Evolutionary conservation across 83 land plant species (phyloP).

Genomic region (Picea abies): DNA sequence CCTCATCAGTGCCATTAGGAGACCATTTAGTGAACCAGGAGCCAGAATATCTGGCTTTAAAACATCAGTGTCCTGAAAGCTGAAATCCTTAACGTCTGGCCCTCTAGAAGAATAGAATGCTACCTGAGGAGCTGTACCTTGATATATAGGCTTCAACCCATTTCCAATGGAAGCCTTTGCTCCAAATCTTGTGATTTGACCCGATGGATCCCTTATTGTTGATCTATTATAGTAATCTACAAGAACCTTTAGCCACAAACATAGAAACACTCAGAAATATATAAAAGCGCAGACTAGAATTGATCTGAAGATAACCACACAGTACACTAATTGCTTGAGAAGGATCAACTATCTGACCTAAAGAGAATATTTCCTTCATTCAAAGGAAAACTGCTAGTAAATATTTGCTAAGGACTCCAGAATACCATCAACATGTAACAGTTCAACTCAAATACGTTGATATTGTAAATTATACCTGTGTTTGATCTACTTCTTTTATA

Average conservation of each 20-base stretch:
- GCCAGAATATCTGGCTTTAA: constrained; percentile 93
- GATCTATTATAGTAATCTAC: constrained; percentile 77
- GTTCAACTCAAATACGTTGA: not conserved
- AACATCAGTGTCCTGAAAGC: constrained; percentile 83
- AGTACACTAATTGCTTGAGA: not conserved
- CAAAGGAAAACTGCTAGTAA: not conserved
- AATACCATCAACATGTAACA: not conserved
- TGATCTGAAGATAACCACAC: too few species aligned
- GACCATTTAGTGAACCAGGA: constrained; percentile 93
- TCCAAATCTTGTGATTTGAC: constrained; percentile 52
- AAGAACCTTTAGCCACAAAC: constrained; percentile 45
- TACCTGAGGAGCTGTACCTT: constrained; percentile 81
- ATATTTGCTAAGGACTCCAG: not conserved
- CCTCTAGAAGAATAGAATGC: constrained; percentile 92
- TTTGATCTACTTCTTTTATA: constrained; percentile 54
- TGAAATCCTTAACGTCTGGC: constrained; percentile 85
- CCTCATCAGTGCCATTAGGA: constrained; percentile 87
- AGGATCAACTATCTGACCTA: not conserved
- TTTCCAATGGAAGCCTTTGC: constrained; percentile 74
- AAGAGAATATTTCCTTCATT: not conserved
- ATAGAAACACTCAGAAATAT: not conserved
- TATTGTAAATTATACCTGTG: constrained; percentile 52
- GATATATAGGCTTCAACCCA: constrained; percentile 65
- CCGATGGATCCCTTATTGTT: constrained; percentile 71
- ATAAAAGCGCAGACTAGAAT: not conserved